Base-by-base conservation (phyloP, 257 asterid species). In the Petunia secreta region DNA sequence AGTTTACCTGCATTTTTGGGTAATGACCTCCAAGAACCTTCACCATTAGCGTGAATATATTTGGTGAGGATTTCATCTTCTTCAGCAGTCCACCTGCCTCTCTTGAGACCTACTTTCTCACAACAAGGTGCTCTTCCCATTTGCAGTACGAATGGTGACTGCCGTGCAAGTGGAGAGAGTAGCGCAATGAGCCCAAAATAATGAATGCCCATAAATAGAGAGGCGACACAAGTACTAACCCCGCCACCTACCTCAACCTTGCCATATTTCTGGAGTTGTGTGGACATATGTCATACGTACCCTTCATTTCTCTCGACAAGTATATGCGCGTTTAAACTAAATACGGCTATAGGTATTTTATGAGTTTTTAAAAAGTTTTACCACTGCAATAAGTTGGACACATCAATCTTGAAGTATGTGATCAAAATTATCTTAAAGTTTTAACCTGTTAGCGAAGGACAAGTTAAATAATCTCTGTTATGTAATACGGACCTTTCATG, bases 41-140 rank as follows among this genome's bases (percentile, higher is more conserved):
- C 98, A 4, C 98, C 98, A 78, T 93, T 83, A 11, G 85, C 89
- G 63, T 83, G 77, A 38, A 95, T 92, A 78, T 93, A 95, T 4
- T 87, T 91, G 48, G 82, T 79, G 41, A 95, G 91, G 36, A 85
- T 82, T 10, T 89, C 90, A 78, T 95, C 98, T 92, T 95, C 98
- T 77, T 95, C 97, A 0, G 86, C 83, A 2, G 97, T 90, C 98
- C 98, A 95, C 82, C 95, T 88, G 48, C 98, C 98, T 73, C 93
- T 88, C 64, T 82, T 93, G n/a, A 95, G 64, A 10, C 97, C 98
- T 1, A 91, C 92, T 85, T 93, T 95, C 81, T 95, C 98, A 79
- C 98, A 95, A 78, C 98, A 93, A 25, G 98, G 98, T 5, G 95
- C 86, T 86, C 98, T 89, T 14, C 94, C 98, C 98, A 94, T 94